Evolutionary conservation across 2,329 filamentous ascomycete species (phyloP).

Genomic region (Epichloe hybrida): DNA sequence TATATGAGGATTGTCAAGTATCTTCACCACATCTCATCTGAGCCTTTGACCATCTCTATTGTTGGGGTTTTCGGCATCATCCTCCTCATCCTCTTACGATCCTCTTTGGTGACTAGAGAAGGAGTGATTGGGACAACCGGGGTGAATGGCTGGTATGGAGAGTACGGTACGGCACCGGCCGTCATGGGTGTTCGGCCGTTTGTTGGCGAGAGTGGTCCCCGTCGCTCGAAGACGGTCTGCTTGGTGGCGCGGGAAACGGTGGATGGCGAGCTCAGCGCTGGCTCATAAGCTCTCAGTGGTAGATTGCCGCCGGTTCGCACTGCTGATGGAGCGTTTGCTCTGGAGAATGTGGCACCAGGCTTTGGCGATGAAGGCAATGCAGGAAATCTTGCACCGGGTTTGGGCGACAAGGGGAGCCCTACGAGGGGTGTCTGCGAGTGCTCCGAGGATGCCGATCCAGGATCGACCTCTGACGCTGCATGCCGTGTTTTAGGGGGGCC

Average conservation of each 20-base stretch:
- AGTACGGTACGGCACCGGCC: constrained; percentile 53
- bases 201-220: constrained; percentile 38
- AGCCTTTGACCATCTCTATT: constrained; percentile 45
- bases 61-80: constrained; percentile 51
- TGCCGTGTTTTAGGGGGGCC: constrained; percentile 21
- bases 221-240: constrained; percentile 51
- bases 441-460: constrained; percentile 38
- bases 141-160: constrained; percentile 67
- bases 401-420: constrained; percentile 36
- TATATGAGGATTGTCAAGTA: neutral
- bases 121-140: constrained; percentile 65
- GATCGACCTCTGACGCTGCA: constrained; percentile 30
- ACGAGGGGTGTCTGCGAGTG: constrained; percentile 37
- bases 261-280: constrained; percentile 37
- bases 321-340: constrained; percentile 37
- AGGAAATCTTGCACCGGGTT: constrained; percentile 19
- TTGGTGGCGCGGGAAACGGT: constrained; percentile 37
- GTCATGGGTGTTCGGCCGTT: constrained; percentile 50
- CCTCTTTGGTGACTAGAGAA: constrained; percentile 55
- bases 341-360: constrained; percentile 35
- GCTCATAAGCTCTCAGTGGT: constrained; percentile 49
- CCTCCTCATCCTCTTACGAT: constrained; percentile 55
- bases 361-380: constrained; percentile 37
- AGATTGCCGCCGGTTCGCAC: constrained; percentile 43
- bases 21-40: constrained; percentile 50